Evolutionary conservation across 495 filamentous ascomycete genomes (phyloP), one percentile per base, ranked within the genome.

Genomic region (Penicillium longicatenatum): DNA sequence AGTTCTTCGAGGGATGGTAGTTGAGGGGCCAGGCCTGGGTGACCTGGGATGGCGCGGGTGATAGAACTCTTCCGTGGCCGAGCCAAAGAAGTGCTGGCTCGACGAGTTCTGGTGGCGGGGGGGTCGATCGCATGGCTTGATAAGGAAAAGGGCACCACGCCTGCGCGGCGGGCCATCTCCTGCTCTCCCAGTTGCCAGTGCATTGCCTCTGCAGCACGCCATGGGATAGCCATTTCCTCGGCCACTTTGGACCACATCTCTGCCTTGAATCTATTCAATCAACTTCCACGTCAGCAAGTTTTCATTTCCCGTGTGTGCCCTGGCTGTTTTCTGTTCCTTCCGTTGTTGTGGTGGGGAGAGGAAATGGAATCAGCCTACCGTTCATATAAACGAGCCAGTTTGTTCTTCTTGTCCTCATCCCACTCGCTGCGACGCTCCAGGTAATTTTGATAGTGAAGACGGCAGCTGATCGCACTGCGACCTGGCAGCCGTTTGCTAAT

Each of bases 321-420:
- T 52, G 17, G 17, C 21, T 52, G 19, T 7, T 54, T 16, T 24
- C n/a, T 59, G 33, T 14, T 21, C 21, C 21, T 43, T 37, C 17
- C 22, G 4, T 50, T 4, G 68, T 12, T 46, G 24, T 19, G 30
- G 22, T 3, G 12, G 29, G 24, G n/a, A n/a, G n/a, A n/a, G 20
- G 33, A 6, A 8, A 42, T 7, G 30, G 19, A 21, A 17, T 39
- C n/a, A 50, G 26, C 84, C 67, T 86, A 97, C 94, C 95, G 89
- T 71, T 97, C 93, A 72, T 98, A 98, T 48, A 98, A 79, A 59
- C 91, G 84, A 33, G 94, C 93, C 17, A 98, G 82, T 74, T 93
- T 96, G 75, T 97, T 94, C 77, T 97, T 97, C 73, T 89, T 89
- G 72, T 97, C 94, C 63, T 98, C 94, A 65, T 96, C 91, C 94